These are phyloP conservation scores for Populus simonii DNA, from an alignment of 345 rosid species.

Conservation along the genomic window DNA sequence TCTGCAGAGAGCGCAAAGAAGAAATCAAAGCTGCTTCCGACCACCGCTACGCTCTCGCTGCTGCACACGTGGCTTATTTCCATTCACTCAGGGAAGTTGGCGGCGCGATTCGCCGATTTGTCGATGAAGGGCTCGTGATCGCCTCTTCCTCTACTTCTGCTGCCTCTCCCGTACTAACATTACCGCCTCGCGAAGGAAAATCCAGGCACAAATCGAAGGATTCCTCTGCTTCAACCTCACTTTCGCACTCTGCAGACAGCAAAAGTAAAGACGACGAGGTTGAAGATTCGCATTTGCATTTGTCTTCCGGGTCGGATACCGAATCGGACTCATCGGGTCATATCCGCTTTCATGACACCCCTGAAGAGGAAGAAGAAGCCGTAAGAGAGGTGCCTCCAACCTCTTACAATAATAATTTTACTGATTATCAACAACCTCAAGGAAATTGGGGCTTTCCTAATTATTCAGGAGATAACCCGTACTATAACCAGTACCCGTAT, in stretches of 20 bases:
- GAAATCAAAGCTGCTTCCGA: slow-evolving; percentile 64
- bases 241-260: slow-evolving; percentile 46
- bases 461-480: background rate
- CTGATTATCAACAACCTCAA: slow-evolving; percentile 32
- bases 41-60: slow-evolving; percentile 75
- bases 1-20: slow-evolving; percentile 75
- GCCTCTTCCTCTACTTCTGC: slow-evolving; percentile 43
- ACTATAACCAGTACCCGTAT: background rate
- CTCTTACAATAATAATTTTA: slow-evolving; percentile 17
- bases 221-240: slow-evolving; percentile 57
- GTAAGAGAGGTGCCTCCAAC: slow-evolving; percentile 9
- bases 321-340: slow-evolving; percentile 59
- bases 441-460: slow-evolving; percentile 41
- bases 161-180: slow-evolving; percentile 71
- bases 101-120: slow-evolving; percentile 68
- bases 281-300: slow-evolving; percentile 58
- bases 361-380: background rate
- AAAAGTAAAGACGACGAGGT: slow-evolving; percentile 29
- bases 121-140: slow-evolving; percentile 71
- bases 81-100: slow-evolving; percentile 71
- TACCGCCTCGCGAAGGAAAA: slow-evolving; percentile 74
- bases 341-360: slow-evolving; percentile 40
- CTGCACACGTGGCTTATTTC: slow-evolving; percentile 78
- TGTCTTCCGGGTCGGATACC: slow-evolving; percentile 60
- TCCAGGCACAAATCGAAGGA: slow-evolving; percentile 18